Evolutionary conservation across 2,329 filamentous ascomycete genomes (phyloP).

Genomic region (Teratosphaeria gauchensis): DNA sequence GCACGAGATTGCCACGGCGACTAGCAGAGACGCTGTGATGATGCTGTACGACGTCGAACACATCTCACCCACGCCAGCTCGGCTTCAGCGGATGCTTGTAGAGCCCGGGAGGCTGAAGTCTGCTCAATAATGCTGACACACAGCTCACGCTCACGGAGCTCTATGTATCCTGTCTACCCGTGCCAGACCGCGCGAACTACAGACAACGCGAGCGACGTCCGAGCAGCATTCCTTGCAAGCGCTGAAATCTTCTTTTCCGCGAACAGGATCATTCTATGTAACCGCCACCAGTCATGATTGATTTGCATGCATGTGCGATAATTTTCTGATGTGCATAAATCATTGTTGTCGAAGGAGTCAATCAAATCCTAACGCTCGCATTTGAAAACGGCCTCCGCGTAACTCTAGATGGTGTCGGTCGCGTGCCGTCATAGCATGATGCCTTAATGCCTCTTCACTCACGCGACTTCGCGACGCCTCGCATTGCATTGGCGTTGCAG

Average conservation of each 20-base stretch:
- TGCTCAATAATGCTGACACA: background rate
- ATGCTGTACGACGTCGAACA: background rate
- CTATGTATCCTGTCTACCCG: background rate
- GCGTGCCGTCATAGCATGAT: background rate
- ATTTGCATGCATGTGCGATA: background rate
- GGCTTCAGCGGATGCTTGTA: background rate
- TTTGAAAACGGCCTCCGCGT: background rate
- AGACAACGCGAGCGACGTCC: background rate
- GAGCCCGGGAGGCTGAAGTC: background rate
- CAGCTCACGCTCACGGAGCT: background rate
- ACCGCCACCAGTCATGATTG: background rate
- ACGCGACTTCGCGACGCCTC: too few relatives aligned
- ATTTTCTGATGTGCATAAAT: background rate
- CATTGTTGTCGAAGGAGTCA: background rate
- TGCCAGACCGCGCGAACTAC: background rate
- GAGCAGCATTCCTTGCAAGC: background rate
- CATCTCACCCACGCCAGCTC: background rate
- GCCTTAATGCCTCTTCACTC: too few relatives aligned
- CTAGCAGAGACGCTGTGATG: background rate
- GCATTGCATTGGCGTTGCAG: background rate
- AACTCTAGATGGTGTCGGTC: background rate
- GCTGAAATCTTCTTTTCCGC: background rate
- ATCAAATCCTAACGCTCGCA: too few relatives aligned
- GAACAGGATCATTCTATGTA: background rate
- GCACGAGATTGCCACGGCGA: background rate